phyloP scores from a whole-genome alignment of 331 rosid species.

The Stylosanthes scabra region DNA sequence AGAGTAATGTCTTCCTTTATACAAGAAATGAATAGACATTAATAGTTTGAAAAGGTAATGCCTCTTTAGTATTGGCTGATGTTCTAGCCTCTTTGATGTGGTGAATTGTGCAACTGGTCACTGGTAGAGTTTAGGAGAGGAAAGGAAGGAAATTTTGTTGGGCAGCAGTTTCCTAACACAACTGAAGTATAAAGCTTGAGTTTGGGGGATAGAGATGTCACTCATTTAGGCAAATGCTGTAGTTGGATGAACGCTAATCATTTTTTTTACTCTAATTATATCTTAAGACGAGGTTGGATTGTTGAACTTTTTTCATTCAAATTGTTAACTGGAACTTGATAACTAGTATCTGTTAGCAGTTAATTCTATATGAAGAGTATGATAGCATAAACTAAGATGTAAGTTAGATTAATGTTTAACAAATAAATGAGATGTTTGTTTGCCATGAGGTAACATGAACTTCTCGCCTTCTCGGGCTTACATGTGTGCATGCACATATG shows the following conservation, averaged over 20 bases:
- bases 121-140: background rate
- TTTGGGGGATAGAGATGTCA: slow-evolving; percentile 4
- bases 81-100: slow-evolving; percentile 24
- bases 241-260: slow-evolving; percentile 6
- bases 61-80: slow-evolving; percentile 4
- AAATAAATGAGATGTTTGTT: slow-evolving; percentile 4
- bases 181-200: slow-evolving; percentile 20
- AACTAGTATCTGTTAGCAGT: slow-evolving; percentile 6
- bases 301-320: background rate
- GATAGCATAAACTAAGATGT: slow-evolving; percentile 14
- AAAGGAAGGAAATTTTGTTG: background rate
- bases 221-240: slow-evolving; percentile 1
- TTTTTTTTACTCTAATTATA: background rate
- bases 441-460: slow-evolving; percentile 8
- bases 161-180: background rate
- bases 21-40: background rate
- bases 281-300: background rate
- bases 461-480: slow-evolving; percentile 21
- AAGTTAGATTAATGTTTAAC: slow-evolving; percentile 1
- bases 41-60: slow-evolving; percentile 5
- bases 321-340: slow-evolving; percentile 1
- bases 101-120: slow-evolving; percentile 18
- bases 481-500: background rate
- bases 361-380: slow-evolving; percentile 19
- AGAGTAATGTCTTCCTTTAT: no score